These are phyloP conservation scores for Metschnikowia colocasiae DNA, from an alignment of 805 yeast genomes.

Conservation along the genomic window DNA sequence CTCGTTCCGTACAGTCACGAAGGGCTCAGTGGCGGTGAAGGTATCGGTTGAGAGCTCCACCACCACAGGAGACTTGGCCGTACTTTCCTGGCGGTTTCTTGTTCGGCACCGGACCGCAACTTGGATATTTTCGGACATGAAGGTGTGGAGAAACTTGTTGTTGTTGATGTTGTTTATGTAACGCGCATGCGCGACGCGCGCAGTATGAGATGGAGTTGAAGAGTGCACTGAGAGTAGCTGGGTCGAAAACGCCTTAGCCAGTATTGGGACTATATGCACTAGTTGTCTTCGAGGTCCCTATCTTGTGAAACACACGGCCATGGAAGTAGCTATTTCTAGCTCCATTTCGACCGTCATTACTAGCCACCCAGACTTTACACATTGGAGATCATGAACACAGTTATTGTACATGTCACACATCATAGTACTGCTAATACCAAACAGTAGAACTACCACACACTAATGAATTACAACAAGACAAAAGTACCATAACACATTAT, in stretches of 20 bases:
- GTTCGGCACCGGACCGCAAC: slow-evolving; percentile 56
- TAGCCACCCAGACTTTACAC: too few species aligned
- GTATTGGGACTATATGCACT: too few species aligned
- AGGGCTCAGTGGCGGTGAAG: slow-evolving; percentile 18
- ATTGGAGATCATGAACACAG: too few species aligned
- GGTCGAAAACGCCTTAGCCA: neutral
- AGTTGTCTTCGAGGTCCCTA: too few species aligned
- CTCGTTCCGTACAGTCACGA: slow-evolving; percentile 18
- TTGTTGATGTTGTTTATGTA: slow-evolving; percentile 9
- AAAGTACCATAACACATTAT: too few species aligned
- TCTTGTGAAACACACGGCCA: too few species aligned
- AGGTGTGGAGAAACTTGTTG: neutral
- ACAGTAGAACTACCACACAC: too few species aligned
- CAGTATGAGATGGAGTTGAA: neutral
- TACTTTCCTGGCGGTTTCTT: slow-evolving; percentile 42
- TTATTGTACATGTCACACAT: too few species aligned
- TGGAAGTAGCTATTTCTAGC: too few species aligned
- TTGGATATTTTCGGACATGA: slow-evolving; percentile 37
- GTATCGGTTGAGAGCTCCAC: slow-evolving; percentile 43
- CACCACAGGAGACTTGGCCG: slow-evolving; percentile 45
- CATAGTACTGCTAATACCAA: too few species aligned
- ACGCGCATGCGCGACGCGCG: slow-evolving; percentile 8
- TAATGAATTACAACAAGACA: too few species aligned
- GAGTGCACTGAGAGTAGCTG: neutral
- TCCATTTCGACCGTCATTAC: too few species aligned